Percentiles rank a stretch among this genome's conserved stretches.
Evolutionary conservation across 805 yeast genomes (phyloP).

Genomic region (Saccharomyces eubayanus): DNA sequence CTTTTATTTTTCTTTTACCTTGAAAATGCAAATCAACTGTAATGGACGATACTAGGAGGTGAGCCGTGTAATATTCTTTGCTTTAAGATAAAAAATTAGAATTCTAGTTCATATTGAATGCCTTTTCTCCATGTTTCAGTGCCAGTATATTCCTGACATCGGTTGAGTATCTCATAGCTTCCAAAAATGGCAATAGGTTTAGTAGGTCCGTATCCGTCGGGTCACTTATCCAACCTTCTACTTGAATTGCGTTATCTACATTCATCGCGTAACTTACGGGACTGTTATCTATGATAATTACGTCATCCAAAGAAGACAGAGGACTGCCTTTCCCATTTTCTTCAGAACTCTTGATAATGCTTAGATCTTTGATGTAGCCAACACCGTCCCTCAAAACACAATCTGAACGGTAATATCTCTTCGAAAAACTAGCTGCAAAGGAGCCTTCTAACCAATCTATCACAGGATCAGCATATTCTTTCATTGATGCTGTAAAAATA

Average conservation of each 20-base stretch:
- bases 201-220: constrained; percentile 82
- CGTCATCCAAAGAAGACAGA: constrained; percentile 34
- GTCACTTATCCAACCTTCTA: constrained; percentile 97
- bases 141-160: constrained; percentile 78
- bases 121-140: constrained; percentile 51
- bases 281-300: constrained; percentile 81
- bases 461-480: constrained; percentile 95
- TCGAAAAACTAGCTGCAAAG: constrained; percentile 43
- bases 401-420: constrained; percentile 67
- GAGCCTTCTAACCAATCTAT: constrained; percentile 77
- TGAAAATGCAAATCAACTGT: not conserved
- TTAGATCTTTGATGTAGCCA: constrained; percentile 77
- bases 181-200: constrained; percentile 64
- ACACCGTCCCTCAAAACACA: constrained; percentile 71
- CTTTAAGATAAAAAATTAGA: constrained; percentile 30
- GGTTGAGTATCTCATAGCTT: constrained; percentile 56
- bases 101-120: constrained; percentile 8
- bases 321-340: constrained; percentile 1
- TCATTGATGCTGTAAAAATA: constrained; percentile 89
- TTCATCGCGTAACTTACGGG: constrained; percentile 82
- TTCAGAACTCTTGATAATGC: constrained; percentile 7
- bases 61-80: not conserved
- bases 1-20: not conserved
- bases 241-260: constrained; percentile 80
- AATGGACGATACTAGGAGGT: not conserved